phyloP scores from a whole-genome alignment of 148 eudicot species.

The Chenopodium formosanum region DNA sequence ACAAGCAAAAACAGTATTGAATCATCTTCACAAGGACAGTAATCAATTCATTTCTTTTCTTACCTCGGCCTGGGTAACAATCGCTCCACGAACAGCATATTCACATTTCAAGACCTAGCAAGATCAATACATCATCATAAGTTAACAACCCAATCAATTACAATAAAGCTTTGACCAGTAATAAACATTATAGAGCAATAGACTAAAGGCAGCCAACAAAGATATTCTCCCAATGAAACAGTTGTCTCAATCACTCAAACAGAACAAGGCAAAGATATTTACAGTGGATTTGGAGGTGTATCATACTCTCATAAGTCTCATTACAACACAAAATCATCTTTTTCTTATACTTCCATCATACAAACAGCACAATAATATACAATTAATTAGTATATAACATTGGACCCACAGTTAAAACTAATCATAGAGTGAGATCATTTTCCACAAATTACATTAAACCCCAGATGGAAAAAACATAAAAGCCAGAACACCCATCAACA shows the following conservation, averaged over 20 bases:
- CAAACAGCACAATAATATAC: too few relatives aligned
- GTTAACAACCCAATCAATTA: neutral
- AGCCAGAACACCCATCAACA: conserved; percentile 11
- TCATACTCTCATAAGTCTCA: too few relatives aligned
- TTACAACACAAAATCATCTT: too few relatives aligned
- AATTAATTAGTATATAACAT: neutral
- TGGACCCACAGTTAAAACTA: neutral
- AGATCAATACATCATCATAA: conserved; percentile 1
- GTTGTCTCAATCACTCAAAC: neutral
- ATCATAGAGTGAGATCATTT: too few relatives aligned
- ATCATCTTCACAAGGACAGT: neutral
- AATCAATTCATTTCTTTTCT: neutral
- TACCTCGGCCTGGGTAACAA: conserved; percentile 80
- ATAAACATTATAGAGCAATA: neutral
- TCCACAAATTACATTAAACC: neutral
- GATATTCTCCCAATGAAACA: neutral
- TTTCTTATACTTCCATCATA: too few relatives aligned
- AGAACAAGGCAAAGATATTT: neutral
- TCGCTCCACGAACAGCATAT: conserved; percentile 95
- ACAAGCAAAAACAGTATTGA: neutral
- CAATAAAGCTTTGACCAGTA: neutral
- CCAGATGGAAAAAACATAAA: neutral
- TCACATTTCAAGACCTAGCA: conserved; percentile 79
- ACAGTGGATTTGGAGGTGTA: too few relatives aligned
- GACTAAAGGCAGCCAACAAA: neutral